Evolutionary conservation across 768 basidiomycete genomes (phyloP).

Genomic region (Collybia sordida): DNA sequence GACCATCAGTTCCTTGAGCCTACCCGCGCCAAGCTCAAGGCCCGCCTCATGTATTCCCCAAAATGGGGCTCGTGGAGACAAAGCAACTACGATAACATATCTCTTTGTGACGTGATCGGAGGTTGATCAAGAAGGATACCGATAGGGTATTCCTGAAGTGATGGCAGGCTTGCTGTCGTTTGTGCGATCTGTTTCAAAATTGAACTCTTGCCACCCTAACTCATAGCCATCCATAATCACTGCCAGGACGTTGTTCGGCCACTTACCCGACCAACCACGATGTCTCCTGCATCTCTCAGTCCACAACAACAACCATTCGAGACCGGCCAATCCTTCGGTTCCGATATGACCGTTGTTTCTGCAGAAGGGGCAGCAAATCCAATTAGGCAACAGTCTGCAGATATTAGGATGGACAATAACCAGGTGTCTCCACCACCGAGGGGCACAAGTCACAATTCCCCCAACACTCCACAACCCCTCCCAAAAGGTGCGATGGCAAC

Average conservation of each 20-base stretch:
- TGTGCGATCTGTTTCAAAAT: not conserved
- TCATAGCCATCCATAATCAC: not conserved
- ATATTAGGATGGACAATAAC: not conserved
- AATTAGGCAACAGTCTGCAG: not conserved
- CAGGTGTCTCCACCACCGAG: not conserved
- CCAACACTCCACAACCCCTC: slow-evolving; percentile 4
- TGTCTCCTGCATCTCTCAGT: slow-evolving; percentile 4
- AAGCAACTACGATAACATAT: too few species aligned
- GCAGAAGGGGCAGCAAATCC: not conserved
- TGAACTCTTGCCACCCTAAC: not conserved
- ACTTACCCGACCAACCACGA: not conserved
- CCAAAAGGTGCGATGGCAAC: slow-evolving; percentile 17
- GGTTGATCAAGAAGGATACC: too few species aligned
- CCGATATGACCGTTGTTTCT: slow-evolving; percentile 1
- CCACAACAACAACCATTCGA: not conserved
- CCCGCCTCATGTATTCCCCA: too few species aligned
- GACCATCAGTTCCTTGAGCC: too few species aligned
- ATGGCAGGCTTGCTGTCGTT: not conserved
- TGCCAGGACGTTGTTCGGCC: not conserved
- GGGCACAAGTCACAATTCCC: not conserved
- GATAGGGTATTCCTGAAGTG: too few species aligned
- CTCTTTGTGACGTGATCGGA: too few species aligned
- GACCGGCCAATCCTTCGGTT: not conserved
- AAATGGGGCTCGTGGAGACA: too few species aligned
- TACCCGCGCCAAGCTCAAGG: too few species aligned